These are phyloP conservation scores for Albizia julibrissin DNA, from an alignment of 306 rosid genomes.

Conservation along the genomic window DNA sequence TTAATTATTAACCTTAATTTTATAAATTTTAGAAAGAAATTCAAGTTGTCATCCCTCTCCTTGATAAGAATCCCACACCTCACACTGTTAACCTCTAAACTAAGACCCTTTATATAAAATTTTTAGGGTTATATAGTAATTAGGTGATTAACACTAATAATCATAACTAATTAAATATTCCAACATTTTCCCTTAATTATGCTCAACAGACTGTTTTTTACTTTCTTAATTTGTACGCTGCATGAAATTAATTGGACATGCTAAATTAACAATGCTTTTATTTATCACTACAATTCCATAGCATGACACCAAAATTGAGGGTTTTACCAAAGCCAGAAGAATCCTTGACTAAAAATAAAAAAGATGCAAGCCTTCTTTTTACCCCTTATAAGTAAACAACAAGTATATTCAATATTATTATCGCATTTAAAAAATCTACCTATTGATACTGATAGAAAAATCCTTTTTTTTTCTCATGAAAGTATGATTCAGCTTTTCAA, in stretches of 20 bases:
- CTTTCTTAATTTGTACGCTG: not conserved
- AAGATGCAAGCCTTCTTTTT: too few species aligned
- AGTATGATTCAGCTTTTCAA: not conserved
- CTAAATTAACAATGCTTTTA: not conserved
- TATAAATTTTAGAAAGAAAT: rapidly evolving
- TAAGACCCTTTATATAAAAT: too few species aligned
- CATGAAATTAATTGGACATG: too few species aligned
- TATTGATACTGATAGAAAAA: not conserved
- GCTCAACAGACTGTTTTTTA: not conserved
- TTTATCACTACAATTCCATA: not conserved
- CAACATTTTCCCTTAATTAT: not conserved
- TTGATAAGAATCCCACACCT: rapidly evolving
- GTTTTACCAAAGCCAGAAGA: not conserved
- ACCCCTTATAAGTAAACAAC: too few species aligned
- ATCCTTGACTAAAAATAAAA: not conserved
- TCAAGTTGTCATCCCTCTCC: too few species aligned
- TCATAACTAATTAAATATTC: too few species aligned
- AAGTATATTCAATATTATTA: too few species aligned
- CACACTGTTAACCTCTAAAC: too few species aligned
- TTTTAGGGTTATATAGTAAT: too few species aligned
- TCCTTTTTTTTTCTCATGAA: not conserved
- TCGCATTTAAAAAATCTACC: not conserved
- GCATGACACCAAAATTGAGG: not conserved
- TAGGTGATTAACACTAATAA: too few species aligned
- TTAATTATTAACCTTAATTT: too few species aligned